Evolutionary conservation across 495 filamentous ascomycete species (phyloP).

Genomic region (Friedmanniomyces simplex): DNA sequence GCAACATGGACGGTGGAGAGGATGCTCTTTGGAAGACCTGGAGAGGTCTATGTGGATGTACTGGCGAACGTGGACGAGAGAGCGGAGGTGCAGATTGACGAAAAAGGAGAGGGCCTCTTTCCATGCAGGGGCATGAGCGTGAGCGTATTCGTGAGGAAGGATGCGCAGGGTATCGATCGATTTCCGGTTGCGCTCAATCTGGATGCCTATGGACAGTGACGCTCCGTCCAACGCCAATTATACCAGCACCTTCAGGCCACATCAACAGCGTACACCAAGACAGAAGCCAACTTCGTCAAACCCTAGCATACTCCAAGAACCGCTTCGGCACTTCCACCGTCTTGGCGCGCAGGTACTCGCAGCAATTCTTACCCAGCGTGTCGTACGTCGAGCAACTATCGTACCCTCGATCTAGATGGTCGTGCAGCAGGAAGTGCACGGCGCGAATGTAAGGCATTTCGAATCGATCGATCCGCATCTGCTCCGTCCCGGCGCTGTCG

Average conservation of each 20-base stretch:
- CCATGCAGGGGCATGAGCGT: slow-evolving; percentile 22
- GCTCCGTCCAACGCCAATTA: background rate
- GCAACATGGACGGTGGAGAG: slow-evolving; percentile 13
- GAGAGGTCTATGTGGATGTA: slow-evolving; percentile 31
- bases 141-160: slow-evolving; percentile 29
- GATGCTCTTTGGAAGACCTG: slow-evolving; percentile 27
- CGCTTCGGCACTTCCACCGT: slow-evolving; percentile 18
- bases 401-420: slow-evolving; percentile 26
- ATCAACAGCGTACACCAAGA: background rate
- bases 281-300: background rate
- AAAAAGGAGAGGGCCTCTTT: slow-evolving; percentile 29
- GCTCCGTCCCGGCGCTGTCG: background rate
- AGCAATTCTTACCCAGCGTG: slow-evolving; percentile 27
- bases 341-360: slow-evolving; percentile 19
- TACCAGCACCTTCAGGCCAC: background rate
- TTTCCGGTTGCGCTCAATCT: slow-evolving; percentile 29
- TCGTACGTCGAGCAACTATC: slow-evolving; percentile 25
- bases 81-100: slow-evolving; percentile 29
- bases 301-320: slow-evolving; percentile 23
- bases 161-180: slow-evolving; percentile 25
- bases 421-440: slow-evolving; percentile 31
- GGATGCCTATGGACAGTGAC: slow-evolving; percentile 24
- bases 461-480: slow-evolving; percentile 18
- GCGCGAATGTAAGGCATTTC: slow-evolving; percentile 23
- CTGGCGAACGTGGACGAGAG: slow-evolving; percentile 19